Conservation (phyloP, 78 protist genomes). For the slime mould (Dictyostelium discoideum) region DNA sequence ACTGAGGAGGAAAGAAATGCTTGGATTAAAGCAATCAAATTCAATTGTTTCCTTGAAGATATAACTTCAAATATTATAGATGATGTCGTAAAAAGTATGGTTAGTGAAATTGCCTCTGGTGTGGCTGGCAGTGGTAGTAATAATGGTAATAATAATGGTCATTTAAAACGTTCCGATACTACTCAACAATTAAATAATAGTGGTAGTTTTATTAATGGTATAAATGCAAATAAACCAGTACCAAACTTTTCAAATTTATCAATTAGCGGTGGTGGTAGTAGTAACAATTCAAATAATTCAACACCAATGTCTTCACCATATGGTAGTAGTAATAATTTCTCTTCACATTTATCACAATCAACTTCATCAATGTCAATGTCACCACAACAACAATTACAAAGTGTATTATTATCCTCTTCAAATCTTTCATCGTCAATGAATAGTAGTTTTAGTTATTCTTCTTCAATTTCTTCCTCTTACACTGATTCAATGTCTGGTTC, state of each 20-base stretch:
- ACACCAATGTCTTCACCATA: not conserved
- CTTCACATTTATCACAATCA: not conserved
- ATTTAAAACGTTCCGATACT: constrained; percentile 3
- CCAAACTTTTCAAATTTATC: not conserved
- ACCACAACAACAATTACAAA: not conserved
- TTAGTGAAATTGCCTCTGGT: constrained; percentile 23
- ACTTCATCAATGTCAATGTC: not conserved
- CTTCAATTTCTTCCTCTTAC: constrained; percentile 1
- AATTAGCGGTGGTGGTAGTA: not conserved
- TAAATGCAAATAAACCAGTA: not conserved
- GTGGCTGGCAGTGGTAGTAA: not conserved
- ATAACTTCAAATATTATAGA: constrained; percentile 5
- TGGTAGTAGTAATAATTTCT: not conserved
- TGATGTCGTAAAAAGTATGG: constrained; percentile 33
- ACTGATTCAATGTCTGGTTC: constrained; percentile 7
- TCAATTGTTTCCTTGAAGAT: constrained; percentile 66
- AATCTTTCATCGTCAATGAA: not conserved
- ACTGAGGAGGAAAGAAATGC: constrained; percentile 48
- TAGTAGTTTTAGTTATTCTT: not conserved
- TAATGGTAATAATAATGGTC: not conserved
- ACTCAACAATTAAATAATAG: not conserved
- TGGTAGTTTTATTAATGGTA: not conserved
- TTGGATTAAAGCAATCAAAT: constrained; percentile 57
- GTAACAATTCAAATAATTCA: not conserved
- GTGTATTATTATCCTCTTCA: not conserved